phyloP scores from a whole-genome alignment of 306 rosid genomes.

The Trifolium repens region DNA sequence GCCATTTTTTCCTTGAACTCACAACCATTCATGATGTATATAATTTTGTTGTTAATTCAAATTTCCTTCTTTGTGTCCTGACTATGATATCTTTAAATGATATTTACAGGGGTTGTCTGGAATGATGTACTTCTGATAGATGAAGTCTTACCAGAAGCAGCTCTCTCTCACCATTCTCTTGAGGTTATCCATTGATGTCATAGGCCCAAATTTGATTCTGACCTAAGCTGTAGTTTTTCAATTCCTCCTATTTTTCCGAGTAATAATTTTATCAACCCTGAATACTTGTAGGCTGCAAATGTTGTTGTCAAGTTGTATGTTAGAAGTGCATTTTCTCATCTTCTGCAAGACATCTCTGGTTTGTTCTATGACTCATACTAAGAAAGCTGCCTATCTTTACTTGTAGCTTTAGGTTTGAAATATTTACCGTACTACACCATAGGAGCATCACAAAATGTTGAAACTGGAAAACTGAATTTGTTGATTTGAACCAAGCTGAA shows the following conservation, averaged over 20 bases:
- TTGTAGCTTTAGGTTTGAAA: conserved; percentile 36
- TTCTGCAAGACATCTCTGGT: conserved; percentile 73
- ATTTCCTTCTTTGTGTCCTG: conserved; percentile 20
- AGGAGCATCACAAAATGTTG: conserved; percentile 22
- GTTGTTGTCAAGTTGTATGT: conserved; percentile 53
- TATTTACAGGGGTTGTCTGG: conserved; percentile 70
- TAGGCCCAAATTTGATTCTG: conserved; percentile 35
- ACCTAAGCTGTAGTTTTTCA: conserved; percentile 30
- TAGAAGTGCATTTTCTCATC: conserved; percentile 67
- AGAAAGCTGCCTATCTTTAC: conserved; percentile 37
- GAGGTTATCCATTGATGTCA: conserved; percentile 57
- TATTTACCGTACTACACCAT: conserved; percentile 2
- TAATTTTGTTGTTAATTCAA: conserved; percentile 2
- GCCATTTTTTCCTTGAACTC: conserved; percentile 24
- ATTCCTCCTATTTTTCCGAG: conserved; percentile 13
- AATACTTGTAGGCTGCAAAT: conserved; percentile 64
- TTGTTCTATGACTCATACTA: conserved; percentile 37
- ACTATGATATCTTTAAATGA: conserved; percentile 25
- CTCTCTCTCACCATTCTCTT: conserved; percentile 64
- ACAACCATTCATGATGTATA: conserved; percentile 1
- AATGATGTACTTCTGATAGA: conserved; percentile 72
- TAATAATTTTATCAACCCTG: conserved; percentile 37
- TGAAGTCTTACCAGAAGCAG: conserved; percentile 72
- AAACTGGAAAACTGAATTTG: conserved; percentile 9
- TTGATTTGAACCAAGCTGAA: conserved; percentile 27